Evolutionary conservation across 495 filamentous ascomycete species (phyloP), one percentile per base, ranked within the genome.

Genomic region (Staphylotrichum longicolle): DNA sequence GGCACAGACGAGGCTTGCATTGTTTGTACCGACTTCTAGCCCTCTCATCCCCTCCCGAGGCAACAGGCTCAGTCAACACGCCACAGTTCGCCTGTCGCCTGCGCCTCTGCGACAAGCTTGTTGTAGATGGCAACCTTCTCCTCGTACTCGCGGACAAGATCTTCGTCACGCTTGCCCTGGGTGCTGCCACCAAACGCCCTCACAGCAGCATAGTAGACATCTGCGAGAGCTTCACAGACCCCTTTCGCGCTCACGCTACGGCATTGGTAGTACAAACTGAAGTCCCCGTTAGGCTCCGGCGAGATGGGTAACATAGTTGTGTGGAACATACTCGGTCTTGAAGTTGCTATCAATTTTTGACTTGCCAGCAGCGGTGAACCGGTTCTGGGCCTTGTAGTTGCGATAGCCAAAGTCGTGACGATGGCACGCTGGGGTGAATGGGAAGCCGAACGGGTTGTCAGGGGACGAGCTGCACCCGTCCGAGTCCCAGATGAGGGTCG

Each of bases 351-450:
- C 78, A 48, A 81, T 70, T 4, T 39, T 63, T 52, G 63, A 15
- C 33, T 74, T 73, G 12, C 57, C 63, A 3, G 9, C 57, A 0
- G 66, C 66, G 0, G 68, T 77, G 67, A 80, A 78, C 11, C 78
- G 66, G 11, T 56, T 62, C 55, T 78, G 76, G 4, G 27, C 42
- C 65, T 77, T 74, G 64, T 70, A 78, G 64, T 80, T 81, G 7
- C 72, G 65, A 65, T 78, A 81, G 3, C 77, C 79, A 54, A 81
- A 81, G 45, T 82, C 79, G 63, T 82, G 79, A 12, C 79, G 71
- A 35, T 75, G 55, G 71, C 79, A 82, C 12, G 62, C 63, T 0
- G 64, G 70, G 7, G 49, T 39, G 62, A 81, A 81, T 64, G 74
- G 61, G 63, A 75, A 81, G 3, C 76, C 75, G n/a, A 69, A 66